Percentiles rank a stretch among this genome's conserved stretches.
These are phyloP conservation scores for Oemleria cerasiformis DNA, from an alignment of 306 rosid genomes.

Conservation along the genomic window DNA sequence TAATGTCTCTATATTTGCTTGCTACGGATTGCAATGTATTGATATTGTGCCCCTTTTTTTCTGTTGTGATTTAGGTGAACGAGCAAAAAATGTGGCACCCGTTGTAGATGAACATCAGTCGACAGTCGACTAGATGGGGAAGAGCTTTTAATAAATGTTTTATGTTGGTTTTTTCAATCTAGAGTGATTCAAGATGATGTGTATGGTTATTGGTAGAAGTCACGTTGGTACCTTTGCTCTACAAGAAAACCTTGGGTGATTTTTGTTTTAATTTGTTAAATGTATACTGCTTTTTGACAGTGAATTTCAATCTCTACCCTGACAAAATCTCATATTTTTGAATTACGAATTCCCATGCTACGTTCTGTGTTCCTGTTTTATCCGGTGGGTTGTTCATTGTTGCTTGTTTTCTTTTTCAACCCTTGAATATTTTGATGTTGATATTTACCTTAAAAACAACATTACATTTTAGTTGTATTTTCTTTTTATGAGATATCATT, in stretches of 20 bases:
- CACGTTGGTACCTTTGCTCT: not conserved
- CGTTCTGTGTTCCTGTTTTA: no score
- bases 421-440: no score
- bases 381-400: no score
- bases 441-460: no score
- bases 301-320: not conserved
- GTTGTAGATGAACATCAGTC: not conserved
- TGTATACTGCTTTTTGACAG: not conserved
- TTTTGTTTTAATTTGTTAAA: not conserved
- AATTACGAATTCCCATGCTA: no score
- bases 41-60: no score
- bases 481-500: no score
- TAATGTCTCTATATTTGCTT: not conserved
- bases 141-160: not conserved
- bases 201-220: not conserved
- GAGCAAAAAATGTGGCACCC: not conserved
- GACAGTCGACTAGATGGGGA: not conserved
- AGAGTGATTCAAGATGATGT: not conserved
- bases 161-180: not conserved
- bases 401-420: no score
- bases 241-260: not conserved
- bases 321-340: no score
- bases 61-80: constrained; percentile 11
- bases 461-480: no score
- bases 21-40: no score